phyloP scores from a whole-genome alignment of 257 asterid species.

The Fraxinus quadrangulata region DNA sequence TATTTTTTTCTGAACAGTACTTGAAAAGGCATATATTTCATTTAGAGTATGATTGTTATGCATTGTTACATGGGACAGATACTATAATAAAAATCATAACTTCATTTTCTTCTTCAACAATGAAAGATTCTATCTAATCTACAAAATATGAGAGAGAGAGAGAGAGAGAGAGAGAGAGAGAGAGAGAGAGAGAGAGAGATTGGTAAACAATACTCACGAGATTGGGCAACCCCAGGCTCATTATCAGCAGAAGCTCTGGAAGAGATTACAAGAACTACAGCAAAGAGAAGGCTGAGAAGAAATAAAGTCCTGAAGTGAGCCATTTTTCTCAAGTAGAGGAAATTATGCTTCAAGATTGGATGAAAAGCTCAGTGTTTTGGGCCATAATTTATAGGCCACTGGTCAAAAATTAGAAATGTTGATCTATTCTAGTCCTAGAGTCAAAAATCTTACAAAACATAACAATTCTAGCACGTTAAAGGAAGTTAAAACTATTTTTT shows the following conservation, averaged over 20 bases:
- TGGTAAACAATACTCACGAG: conserved; percentile 22
- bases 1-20: too few relatives aligned
- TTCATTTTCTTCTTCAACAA: too few relatives aligned
- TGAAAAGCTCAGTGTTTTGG: background rate
- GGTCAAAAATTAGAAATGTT: background rate
- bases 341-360: background rate
- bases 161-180: background rate
- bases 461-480: background rate
- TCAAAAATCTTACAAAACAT: background rate
- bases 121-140: too few relatives aligned
- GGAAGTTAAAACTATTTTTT: background rate
- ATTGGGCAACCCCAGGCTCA: conserved; percentile 17
- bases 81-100: too few relatives aligned
- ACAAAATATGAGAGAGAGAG: background rate
- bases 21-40: too few relatives aligned
- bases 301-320: conserved; percentile 28
- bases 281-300: conserved; percentile 34
- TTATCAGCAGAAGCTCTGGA: conserved; percentile 30
- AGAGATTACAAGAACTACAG: conserved; percentile 27
- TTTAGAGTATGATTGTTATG: too few relatives aligned
- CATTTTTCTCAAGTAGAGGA: conserved; percentile 19
- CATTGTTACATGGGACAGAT: too few relatives aligned
- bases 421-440: background rate
- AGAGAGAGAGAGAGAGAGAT: background rate
- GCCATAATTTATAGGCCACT: conserved; percentile 31